Evolutionary conservation across 2,329 filamentous ascomycete genomes (phyloP), one percentile per base, ranked within the genome.

Genomic region (Nigrospora osmanthi): DNA sequence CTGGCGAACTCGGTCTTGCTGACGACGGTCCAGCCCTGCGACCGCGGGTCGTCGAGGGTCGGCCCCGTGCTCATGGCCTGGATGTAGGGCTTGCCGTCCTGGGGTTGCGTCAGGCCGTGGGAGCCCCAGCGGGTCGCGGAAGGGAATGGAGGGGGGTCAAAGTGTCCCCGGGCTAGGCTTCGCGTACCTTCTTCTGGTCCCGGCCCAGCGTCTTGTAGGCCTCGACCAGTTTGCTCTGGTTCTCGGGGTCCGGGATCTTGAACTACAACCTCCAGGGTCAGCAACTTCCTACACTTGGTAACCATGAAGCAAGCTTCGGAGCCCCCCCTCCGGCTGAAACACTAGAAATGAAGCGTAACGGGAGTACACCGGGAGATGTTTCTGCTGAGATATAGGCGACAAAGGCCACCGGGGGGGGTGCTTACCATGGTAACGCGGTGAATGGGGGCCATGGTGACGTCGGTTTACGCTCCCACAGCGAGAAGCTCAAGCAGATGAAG

Each of bases 1-100:
- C 65, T 73, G 12, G 69, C 66, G 52, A 81, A 80, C 2, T 68
- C 69, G 11, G 71, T 75, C 51, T 73, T 69, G 3, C 72, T 71
- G 14, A 70, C 64, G 42, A 80, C 46, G n/a, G 71, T 79, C 61
- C 67, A 78, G 23, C 76, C 77, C 54, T 76, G 69, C 55, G 64
- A 71, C 19, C 76, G 70, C 3, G 70, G 63, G 47, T 78, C 75
- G 15, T 68, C 61, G 48, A 73, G 58, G 3, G 71, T 67, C 11
- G 60, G 56, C 16, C 76, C 76, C 13, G 76, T 80, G 63, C 67
- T 51, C 52, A 78, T 67, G 46, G 71, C 70, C 38, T 80, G 63
- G 52, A 89, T 85, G 61, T 88, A 89, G 1, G 80, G 80, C 59
- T 85, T 80, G 49, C 81, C 83, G 54, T 85, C 75, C 85, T 88